Evolutionary conservation across 371 early-diverging fungal genomes (phyloP).

Genomic region (Mortierella sp.): DNA sequence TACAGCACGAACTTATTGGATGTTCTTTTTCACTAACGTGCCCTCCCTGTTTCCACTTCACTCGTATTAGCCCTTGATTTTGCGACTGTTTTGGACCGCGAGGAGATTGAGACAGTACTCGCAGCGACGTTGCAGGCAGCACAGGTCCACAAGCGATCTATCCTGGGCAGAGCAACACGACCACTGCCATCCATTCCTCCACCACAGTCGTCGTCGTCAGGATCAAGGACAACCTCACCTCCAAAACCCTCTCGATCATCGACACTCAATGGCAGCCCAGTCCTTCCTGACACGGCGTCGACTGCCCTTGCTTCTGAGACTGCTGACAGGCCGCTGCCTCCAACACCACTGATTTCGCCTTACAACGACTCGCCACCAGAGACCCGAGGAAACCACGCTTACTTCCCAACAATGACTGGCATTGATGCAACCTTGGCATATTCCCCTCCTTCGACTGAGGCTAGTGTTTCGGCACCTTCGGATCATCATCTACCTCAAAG

Average conservation of each 20-base stretch:
- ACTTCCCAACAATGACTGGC: constrained; percentile 5
- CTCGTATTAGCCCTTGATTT: constrained; percentile 34
- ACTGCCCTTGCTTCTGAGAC: neutral
- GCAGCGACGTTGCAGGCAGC: constrained; percentile 26
- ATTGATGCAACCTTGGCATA: neutral
- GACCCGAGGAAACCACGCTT: neutral
- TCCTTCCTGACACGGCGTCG: neutral
- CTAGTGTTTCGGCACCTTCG: neutral
- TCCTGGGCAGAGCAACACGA: neutral
- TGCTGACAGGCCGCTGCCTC: constrained; percentile 37
- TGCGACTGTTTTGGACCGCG: constrained; percentile 23
- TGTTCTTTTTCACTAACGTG: neutral
- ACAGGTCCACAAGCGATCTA: constrained; percentile 19
- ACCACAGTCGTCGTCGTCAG: neutral
- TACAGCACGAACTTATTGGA: too few species aligned
- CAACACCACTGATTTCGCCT: constrained; percentile 27
- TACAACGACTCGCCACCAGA: neutral
- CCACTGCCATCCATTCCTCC: neutral
- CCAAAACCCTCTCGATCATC: neutral
- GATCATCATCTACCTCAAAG: constrained; percentile 11
- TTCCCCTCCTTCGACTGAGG: constrained; percentile 1
- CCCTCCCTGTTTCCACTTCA: neutral
- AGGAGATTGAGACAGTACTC: constrained; percentile 35
- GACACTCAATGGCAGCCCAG: neutral
- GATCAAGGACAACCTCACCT: constrained; percentile 1